These are phyloP conservation scores for Crithidia sp. DNA, from an alignment of 208 protist genomes.

Conservation along the genomic window DNA sequence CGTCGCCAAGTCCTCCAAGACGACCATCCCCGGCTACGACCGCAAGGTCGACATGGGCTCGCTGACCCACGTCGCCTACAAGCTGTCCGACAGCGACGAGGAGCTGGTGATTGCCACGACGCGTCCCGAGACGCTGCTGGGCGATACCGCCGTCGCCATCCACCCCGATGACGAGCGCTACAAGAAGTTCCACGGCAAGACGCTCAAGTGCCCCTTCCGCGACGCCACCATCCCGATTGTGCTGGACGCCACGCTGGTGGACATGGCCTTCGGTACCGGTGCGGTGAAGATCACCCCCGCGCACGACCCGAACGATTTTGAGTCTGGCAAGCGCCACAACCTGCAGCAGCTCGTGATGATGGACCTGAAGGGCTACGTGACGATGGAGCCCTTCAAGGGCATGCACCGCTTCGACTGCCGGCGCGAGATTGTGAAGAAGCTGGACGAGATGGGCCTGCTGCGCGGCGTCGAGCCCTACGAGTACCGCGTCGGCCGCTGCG, in stretches of 20 bases:
- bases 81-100: constrained; percentile 79
- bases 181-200: constrained; percentile 96
- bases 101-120: constrained; percentile 98
- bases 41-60: constrained; percentile 95
- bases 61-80: constrained; percentile 96
- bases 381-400: constrained; percentile 93
- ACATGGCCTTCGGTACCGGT: constrained; percentile 99
- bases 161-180: constrained; percentile 98
- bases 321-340: constrained; percentile 96
- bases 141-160: constrained; percentile 98
- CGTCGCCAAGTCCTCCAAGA: constrained; percentile 77
- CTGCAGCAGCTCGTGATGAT: constrained; percentile 96
- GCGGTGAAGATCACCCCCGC: constrained; percentile 98
- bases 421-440: constrained; percentile 89
- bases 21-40: constrained; percentile 91
- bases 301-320: constrained; percentile 99
- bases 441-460: constrained; percentile 92
- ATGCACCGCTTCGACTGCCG: constrained; percentile 97
- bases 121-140: constrained; percentile 99
- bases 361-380: constrained; percentile 95
- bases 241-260: constrained; percentile 95
- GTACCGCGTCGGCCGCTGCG: constrained; percentile 97
- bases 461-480: constrained; percentile 92
- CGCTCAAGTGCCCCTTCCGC: constrained; percentile 96
- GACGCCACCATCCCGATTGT: constrained; percentile 97